phyloP scores from a whole-genome alignment of 768 basidiomycete genomes.

The Tephrocybe sp. region DNA sequence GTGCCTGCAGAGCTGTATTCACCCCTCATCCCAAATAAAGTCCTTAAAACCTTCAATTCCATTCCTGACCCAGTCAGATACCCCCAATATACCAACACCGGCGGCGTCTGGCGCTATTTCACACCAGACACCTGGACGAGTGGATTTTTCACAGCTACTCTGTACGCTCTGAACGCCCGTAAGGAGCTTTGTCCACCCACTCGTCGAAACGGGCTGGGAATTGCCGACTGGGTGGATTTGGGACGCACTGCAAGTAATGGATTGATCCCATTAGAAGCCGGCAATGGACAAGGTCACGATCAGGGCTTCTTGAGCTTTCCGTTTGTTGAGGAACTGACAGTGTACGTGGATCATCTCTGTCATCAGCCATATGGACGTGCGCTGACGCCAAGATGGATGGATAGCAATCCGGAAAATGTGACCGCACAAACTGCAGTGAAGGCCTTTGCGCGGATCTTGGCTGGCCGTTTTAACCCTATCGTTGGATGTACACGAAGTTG shows the following conservation, averaged over 20 bases:
- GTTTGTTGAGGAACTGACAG: constrained; percentile 55
- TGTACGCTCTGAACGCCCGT: constrained; percentile 59
- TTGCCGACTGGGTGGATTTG: constrained; percentile 53
- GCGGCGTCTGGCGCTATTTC: constrained; percentile 55
- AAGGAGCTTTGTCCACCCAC: constrained; percentile 45
- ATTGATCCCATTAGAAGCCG: constrained; percentile 46
- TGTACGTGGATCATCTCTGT: constrained; percentile 40
- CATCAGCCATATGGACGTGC: constrained; percentile 14
- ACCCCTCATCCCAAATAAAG: constrained; percentile 53
- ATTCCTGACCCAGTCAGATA: constrained; percentile 36
- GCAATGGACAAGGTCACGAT: constrained; percentile 58
- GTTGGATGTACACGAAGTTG: constrained; percentile 73
- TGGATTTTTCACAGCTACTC: constrained; percentile 63
- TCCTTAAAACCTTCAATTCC: constrained; percentile 50
- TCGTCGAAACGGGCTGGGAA: constrained; percentile 31
- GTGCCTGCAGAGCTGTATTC: constrained; percentile 56
- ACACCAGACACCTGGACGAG: constrained; percentile 63
- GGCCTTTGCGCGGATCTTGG: constrained; percentile 54
- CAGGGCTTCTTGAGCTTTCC: constrained; percentile 67
- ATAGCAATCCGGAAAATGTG: constrained; percentile 54
- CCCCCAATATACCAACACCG: constrained; percentile 48
- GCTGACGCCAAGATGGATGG: background rate
- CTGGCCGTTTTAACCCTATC: constrained; percentile 52
- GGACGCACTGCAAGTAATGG: constrained; percentile 52
- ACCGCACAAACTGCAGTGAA: constrained; percentile 59